Evolutionary conservation across 306 rosid species (phyloP).

Genomic region (Malus fusca): DNA sequence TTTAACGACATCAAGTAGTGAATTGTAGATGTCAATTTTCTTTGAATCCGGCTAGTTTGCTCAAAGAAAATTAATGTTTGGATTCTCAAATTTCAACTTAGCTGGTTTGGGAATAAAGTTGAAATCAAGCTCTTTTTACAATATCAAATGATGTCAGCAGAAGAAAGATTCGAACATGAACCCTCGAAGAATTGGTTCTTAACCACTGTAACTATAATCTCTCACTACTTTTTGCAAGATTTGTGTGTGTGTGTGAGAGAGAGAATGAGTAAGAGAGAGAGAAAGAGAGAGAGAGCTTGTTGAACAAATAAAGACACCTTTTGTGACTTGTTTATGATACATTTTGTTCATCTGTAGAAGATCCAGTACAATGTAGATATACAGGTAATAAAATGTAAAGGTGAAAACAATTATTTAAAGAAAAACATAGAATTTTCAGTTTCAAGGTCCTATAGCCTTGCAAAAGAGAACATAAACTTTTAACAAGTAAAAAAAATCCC

Average conservation of each 20-base stretch:
- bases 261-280: neutral
- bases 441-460: conserved; percentile 6
- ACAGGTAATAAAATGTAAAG: neutral
- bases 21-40: too few relatives aligned
- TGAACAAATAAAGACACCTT: neutral
- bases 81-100: neutral
- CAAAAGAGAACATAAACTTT: neutral
- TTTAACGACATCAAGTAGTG: neutral
- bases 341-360: neutral
- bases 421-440: neutral
- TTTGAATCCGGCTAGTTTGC: neutral
- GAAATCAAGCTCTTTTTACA: too few relatives aligned
- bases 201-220: neutral
- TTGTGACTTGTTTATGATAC: neutral
- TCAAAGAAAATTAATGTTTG: neutral
- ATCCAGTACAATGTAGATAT: neutral
- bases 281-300: neutral
- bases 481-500: neutral
- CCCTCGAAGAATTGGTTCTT: neutral
- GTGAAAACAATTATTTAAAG: neutral
- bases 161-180: neutral
- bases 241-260: too few relatives aligned
- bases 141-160: neutral
- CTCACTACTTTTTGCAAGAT: too few relatives aligned
- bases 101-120: neutral